Conservation (phyloP, 768 basidiomycete species). For the Candolleomyces eurysporus region DNA sequence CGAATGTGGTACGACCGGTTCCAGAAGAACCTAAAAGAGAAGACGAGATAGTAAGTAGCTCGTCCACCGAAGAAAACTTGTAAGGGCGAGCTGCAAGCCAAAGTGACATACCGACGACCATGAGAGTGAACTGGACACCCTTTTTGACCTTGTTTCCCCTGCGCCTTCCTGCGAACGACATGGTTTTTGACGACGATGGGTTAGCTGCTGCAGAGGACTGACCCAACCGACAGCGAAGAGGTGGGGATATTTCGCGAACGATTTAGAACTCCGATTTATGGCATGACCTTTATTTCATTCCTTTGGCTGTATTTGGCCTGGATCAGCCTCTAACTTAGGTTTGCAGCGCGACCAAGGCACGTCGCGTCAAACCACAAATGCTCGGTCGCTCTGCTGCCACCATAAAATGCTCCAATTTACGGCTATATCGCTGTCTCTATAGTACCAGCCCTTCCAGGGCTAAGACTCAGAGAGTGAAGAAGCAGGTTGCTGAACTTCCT, state of each 20-base stretch:
- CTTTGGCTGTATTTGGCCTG: slow-evolving; percentile 2
- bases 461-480: slow-evolving; percentile 26
- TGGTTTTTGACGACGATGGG: slow-evolving; percentile 32
- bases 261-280: slow-evolving; percentile 42
- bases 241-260: slow-evolving; percentile 24
- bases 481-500: slow-evolving; percentile 61
- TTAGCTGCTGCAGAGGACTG: slow-evolving; percentile 19
- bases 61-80: slow-evolving; percentile 7
- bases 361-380: not conserved
- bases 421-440: not conserved
- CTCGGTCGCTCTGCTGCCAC: slow-evolving; percentile 4
- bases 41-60: not conserved
- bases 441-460: not conserved
- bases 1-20: slow-evolving; percentile 96
- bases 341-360: not conserved
- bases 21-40: slow-evolving; percentile 82
- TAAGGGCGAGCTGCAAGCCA: not conserved
- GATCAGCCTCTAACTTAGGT: not conserved
- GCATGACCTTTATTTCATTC: slow-evolving; percentile 23
- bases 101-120: slow-evolving; percentile 86
- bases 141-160: slow-evolving; percentile 97
- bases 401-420: not conserved
- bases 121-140: slow-evolving; percentile 96
- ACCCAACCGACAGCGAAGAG: slow-evolving; percentile 28
- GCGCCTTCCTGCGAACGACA: slow-evolving; percentile 86